Base-by-base conservation (phyloP, 768 basidiomycete genomes). In the Leccinum subgranulosum region DNA sequence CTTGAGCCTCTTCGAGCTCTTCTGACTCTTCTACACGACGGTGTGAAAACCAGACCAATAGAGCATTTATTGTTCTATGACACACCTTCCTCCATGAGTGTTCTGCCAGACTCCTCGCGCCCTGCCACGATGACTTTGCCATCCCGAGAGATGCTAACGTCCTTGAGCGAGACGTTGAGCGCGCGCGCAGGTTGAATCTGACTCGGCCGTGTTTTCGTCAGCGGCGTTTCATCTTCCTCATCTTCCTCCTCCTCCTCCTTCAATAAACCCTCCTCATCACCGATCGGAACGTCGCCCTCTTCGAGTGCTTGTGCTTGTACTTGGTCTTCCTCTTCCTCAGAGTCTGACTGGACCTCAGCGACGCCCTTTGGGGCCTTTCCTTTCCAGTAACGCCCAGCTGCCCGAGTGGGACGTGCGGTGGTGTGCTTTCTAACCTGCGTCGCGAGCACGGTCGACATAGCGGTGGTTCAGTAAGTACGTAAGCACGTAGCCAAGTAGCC, bases 371-470 rank as follows among this genome's bases (percentile, higher is more conserved):
- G 92, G 0, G 85, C 90, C 64, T 92, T 92, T 55, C 94, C 94
- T 64, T 89, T 90, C 86, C 92, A 91, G 73, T 96, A 95, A 3
- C 94, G 88, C 6, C 84, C 88, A 3, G 84, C 92, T 5, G 94
- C 91, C 52, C 80, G 77, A n/a, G 91, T 81, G 7, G 85, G 80
- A n/a, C 90, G 84, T 21, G 87, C 84, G 8, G 90, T 86, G 4
- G 91, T 90, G 58, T 84, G 82, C 64, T 92, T 92, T 58, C 85
- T 80, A 49, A 72, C 71, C 51, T 74, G 64, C 0, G 71, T 72
- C 54, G 71, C 71, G 46, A 72, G 72, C 8, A 72, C 51, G 23
- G 72, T 72, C 27, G 71, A 72, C 71, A 39, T 39, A 39, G 1
- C 17, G 5, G 11, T 36, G 3, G 34, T 36, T 36, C 15, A 39